phyloP scores from a whole-genome alignment of 345 rosid genomes.

The Lepidium didymum region DNA sequence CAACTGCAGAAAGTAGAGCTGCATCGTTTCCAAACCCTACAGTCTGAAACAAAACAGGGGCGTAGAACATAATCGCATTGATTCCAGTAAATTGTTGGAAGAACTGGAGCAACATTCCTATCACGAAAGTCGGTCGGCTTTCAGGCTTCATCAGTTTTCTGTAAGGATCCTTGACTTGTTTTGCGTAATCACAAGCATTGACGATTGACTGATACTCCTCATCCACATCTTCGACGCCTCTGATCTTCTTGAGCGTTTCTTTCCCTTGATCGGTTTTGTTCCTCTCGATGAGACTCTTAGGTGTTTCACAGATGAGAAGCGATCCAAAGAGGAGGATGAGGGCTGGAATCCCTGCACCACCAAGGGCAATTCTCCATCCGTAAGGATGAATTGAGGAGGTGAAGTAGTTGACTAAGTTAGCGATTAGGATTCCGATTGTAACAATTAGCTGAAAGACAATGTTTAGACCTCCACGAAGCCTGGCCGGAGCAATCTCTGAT shows the following conservation, averaged over 20 bases:
- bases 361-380: slow-evolving; percentile 51
- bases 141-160: slow-evolving; percentile 36
- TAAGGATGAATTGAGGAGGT: slow-evolving; percentile 33
- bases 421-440: slow-evolving; percentile 46
- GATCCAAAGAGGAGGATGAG: slow-evolving; percentile 44
- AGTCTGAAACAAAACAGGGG: slow-evolving; percentile 61
- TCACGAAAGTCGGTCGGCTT: slow-evolving; percentile 46
- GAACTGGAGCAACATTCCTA: slow-evolving; percentile 42
- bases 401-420: slow-evolving; percentile 45
- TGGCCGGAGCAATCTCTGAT: slow-evolving; percentile 56
- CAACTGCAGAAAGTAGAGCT: slow-evolving; percentile 50
- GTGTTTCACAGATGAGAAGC: slow-evolving; percentile 47
- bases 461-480: slow-evolving; percentile 54
- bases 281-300: slow-evolving; percentile 49
- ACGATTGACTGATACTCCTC: slow-evolving; percentile 36
- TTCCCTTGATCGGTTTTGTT: slow-evolving; percentile 38
- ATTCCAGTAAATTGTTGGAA: slow-evolving; percentile 68
- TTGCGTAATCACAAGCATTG: slow-evolving; percentile 33
- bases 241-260: slow-evolving; percentile 36
- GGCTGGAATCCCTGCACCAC: slow-evolving; percentile 43
- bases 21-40: slow-evolving; percentile 56
- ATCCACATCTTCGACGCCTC: slow-evolving; percentile 46
- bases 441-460: slow-evolving; percentile 58
- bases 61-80: slow-evolving; percentile 45
- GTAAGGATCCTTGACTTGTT: slow-evolving; percentile 42